Evolutionary conservation across 2,329 filamentous ascomycete genomes (phyloP), one percentile per base, ranked within the genome.

Genomic region (Teratosphaeria pseudoeucalypti): DNA sequence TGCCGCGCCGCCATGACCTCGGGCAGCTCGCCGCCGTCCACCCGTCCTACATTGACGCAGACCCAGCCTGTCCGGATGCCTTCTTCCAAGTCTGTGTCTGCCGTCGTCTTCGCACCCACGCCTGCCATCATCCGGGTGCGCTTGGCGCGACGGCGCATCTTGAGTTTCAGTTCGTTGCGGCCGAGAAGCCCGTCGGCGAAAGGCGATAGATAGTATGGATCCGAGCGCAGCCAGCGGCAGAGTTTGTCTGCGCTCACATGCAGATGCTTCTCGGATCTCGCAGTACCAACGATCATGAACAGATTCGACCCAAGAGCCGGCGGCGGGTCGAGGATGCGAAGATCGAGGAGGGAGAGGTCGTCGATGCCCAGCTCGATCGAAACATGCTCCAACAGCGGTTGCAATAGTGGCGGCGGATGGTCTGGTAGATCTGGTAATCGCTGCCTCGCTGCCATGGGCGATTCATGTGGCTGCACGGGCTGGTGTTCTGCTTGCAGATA

Each of bases 31-130:
- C 83, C 84, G 4, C 89, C 90, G 52, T 87, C 83, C 0, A 90
- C 80, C 16, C 82, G 83, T 4, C 89, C 90, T 10, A 94, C 82
- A 71, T 96, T 95, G 62, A 97, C 89, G 74, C 94, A 99, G 23
- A 99, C 88, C 94, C 94, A 99, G 10, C 91, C 92, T 0, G 92
- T 96, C 12, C 88, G 86, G 57, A 96, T 89, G 2, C 92, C 92
- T 69, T 96, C 90, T 66, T 96, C 92, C 1, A 81, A 77, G 14
- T 81, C 80, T 12, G 83, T 82, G 10, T 80, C 79, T 11, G 83
- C 83, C 6, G 83, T 78, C 7, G 74, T 65, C 54, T 78, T 76
- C 54, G 82, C 80, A n/a, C 85, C 84, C 0, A 84, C 83, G 61
- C 83, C 88, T 14, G 89, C 90, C 65, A 95, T 77, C 62, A 96